Evolutionary conservation across 257 asterid species (phyloP), one percentile per base, ranked within the genome.

Genomic region (Solanum etuberosum): DNA sequence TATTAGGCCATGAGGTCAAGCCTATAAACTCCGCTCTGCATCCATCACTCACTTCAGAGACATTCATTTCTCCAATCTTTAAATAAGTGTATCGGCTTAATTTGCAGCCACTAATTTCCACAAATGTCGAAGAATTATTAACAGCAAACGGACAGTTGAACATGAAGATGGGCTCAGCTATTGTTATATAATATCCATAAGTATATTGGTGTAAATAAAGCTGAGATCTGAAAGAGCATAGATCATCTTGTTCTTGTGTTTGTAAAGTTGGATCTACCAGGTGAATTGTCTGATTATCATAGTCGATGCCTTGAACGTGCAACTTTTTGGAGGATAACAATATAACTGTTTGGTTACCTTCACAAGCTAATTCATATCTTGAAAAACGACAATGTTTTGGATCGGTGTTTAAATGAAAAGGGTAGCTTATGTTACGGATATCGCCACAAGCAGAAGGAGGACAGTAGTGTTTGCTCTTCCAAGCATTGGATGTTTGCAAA

Each of bases 261-360:
- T 78, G 63, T 13, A 84, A 25, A 21, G 83, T 20, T 18, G 85
- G 57, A 88, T 88, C 88, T 18, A 68, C 83, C 14, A 91, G 88
- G 68, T 43, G 91, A 35, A 91, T 85, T 48, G 91, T 89, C 74
- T 38, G 9, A 83, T 87, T 86, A 8, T 20, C 2, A 61, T 91
- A 89, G 77, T 87, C 65, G 87, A 91, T 89, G 14, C 90, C 71
- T 83, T 43, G 85, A 2, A 89, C 91, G 12, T 31, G 40, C 34
- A 71, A 86, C 34, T 88, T 85, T 7, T 82, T 78, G 77, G 89
- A 54, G 63, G 7, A 18, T 20, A 54, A 20, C 63, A n/a, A 54
- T 16, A 54, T 54, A 54, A 54, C 21, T 3, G 63, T 54, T 54
- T 18, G 21, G 63, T 54, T 54, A 54, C n/a, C 63, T 54, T 54